Percentiles rank a stretch among this genome's conserved stretches.
These are phyloP conservation scores for Themeda triandra DNA, from an alignment of 176 grass and related monocot species.

Conservation along the genomic window DNA sequence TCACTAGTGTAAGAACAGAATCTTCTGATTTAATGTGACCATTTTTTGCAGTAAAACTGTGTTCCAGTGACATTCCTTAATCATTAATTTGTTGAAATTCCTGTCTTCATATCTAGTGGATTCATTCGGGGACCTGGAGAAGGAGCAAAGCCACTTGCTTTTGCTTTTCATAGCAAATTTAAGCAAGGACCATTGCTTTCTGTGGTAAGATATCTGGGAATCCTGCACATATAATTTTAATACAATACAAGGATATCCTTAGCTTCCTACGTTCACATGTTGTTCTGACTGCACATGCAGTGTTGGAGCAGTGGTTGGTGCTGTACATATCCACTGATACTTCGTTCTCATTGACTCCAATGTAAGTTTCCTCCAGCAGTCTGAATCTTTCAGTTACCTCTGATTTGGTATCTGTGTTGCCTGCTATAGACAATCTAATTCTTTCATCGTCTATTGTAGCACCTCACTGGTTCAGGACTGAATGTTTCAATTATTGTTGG, in stretches of 20 bases:
- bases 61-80: background rate
- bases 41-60: no score
- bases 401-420: background rate
- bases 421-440: background rate
- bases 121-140: constrained; percentile 97
- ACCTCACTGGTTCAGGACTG: background rate
- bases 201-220: constrained; percentile 60
- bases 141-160: constrained; percentile 69
- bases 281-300: constrained; percentile 41
- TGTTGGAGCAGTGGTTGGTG: constrained; percentile 95
- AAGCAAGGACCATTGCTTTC: constrained; percentile 87
- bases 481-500: background rate
- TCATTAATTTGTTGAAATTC: background rate
- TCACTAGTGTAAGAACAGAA: no score
- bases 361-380: constrained; percentile 11
- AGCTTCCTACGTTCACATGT: background rate
- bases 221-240: background rate
- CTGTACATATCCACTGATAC: constrained; percentile 92
- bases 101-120: constrained; percentile 50
- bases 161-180: constrained; percentile 96
- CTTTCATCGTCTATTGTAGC: background rate
- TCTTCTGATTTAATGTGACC: no score
- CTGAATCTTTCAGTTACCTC: background rate
- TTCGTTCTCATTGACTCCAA: constrained; percentile 47
- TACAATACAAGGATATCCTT: background rate